phyloP scores from a whole-genome alignment of 805 yeast species.

The Starmerella etchellsii region DNA sequence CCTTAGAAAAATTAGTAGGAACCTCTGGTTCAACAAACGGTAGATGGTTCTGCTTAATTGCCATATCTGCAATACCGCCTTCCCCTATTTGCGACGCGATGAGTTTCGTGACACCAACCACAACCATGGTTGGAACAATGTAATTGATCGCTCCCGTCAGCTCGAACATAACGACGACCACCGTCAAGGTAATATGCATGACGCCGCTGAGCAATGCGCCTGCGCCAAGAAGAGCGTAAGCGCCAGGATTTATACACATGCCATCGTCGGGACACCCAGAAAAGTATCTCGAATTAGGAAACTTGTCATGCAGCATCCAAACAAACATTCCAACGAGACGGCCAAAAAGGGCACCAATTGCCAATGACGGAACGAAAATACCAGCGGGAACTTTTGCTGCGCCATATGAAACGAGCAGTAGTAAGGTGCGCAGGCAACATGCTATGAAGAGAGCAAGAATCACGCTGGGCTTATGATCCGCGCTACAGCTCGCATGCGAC shows the following conservation, averaged over 20 bases:
- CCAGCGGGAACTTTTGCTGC: slow-evolving; percentile 84
- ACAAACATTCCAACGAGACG: slow-evolving; percentile 67
- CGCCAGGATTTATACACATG: slow-evolving; percentile 73
- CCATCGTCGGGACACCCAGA: slow-evolving; percentile 3
- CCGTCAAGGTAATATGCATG: slow-evolving; percentile 82
- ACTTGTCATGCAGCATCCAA: slow-evolving; percentile 35
- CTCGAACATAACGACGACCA: slow-evolving; percentile 91
- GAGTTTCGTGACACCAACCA: slow-evolving; percentile 73
- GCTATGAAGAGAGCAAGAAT: slow-evolving; percentile 52
- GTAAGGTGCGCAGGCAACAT: slow-evolving; percentile 51
- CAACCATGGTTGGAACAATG: slow-evolving; percentile 91
- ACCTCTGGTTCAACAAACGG: slow-evolving; percentile 68
- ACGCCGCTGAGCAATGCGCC: slow-evolving; percentile 92
- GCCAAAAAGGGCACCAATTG: slow-evolving; percentile 92
- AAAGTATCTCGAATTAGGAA: slow-evolving; percentile 30
- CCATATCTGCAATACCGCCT: slow-evolving; percentile 91
- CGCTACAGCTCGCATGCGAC: slow-evolving; percentile 24
- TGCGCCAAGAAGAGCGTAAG: slow-evolving; percentile 92
- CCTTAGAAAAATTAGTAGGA: slow-evolving; percentile 32
- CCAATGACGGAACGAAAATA: slow-evolving; percentile 93
- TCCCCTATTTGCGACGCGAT: slow-evolving; percentile 67
- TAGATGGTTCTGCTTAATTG: slow-evolving; percentile 76
- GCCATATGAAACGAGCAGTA: slow-evolving; percentile 80
- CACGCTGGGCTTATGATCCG: slow-evolving; percentile 22
- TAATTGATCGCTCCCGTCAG: slow-evolving; percentile 88